Evolutionary conservation across 257 asterid genomes (phyloP).

Genomic region (Fraxinus cuspidata): DNA sequence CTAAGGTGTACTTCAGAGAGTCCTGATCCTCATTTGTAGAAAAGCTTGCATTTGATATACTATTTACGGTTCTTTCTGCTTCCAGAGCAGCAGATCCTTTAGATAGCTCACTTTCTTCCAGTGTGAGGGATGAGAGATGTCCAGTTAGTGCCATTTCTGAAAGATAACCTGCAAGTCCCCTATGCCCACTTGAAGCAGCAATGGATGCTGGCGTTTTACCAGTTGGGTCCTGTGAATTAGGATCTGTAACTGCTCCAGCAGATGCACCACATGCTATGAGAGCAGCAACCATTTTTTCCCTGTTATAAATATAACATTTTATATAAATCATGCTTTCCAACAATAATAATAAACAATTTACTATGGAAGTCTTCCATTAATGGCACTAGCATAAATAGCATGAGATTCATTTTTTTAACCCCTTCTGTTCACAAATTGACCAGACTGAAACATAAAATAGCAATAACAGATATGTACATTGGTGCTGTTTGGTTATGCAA

Average conservation of each 20-base stretch:
- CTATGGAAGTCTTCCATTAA: background rate
- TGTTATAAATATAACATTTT: slow-evolving; percentile 33
- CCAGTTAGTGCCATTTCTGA: slow-evolving; percentile 84
- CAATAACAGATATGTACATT: background rate
- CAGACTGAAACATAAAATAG: background rate
- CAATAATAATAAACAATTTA: background rate
- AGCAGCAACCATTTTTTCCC: slow-evolving; percentile 96
- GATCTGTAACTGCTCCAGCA: slow-evolving; percentile 93
- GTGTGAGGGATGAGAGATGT: slow-evolving; percentile 83
- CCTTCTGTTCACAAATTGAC: background rate
- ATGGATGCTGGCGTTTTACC: slow-evolving; percentile 86
- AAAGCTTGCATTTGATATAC: slow-evolving; percentile 43
- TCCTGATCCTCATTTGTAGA: slow-evolving; percentile 55
- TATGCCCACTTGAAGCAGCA: slow-evolving; percentile 76
- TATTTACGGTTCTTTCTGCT: slow-evolving; percentile 71
- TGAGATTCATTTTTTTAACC: background rate
- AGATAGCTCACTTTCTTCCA: slow-evolving; percentile 73
- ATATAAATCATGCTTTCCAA: slow-evolving; percentile 1
- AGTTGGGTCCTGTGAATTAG: slow-evolving; percentile 65
- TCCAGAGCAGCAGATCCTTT: slow-evolving; percentile 77
- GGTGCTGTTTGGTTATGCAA: background rate
- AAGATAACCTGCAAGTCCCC: slow-evolving; percentile 96
- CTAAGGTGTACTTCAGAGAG: slow-evolving; percentile 67
- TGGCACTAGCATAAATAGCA: background rate
- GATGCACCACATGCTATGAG: slow-evolving; percentile 93